Base-by-base conservation (phyloP, 2,329 filamentous ascomycete species). In the Cordyceps tenuipes region DNA sequence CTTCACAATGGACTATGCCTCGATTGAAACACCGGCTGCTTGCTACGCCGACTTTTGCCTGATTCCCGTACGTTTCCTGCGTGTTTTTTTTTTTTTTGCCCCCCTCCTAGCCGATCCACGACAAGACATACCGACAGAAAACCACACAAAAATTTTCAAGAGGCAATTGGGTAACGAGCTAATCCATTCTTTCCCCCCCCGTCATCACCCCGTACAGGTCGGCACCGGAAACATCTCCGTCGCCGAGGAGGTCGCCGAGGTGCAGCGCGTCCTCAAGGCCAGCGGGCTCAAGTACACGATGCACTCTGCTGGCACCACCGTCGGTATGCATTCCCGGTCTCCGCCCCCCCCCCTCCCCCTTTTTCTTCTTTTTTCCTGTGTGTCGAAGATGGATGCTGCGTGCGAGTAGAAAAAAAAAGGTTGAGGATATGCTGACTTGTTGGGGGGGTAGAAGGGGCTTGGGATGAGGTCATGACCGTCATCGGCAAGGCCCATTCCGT, bases 21-120 rank as follows among this genome's bases (percentile, higher is more conserved):
- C 71, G 46, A 69, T 86, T 58, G 67, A 80, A 34, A 93, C 90
- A 1, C 92, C 92, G 4, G 77, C 82, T 60, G 77, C 85, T 61
- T 95, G 90, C 75, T 90, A 88, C 59, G 92, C 88, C 61, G 92
- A 97, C 75, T 96, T 97, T 72, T 97, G 92, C 73, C 79, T 97
- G 65, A 88, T 97, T 63, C 92, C 92, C 2, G 87, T 89, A 69
- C 62, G 82, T 75, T 36, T 19, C 1, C n/a, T 46, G 36, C 43
- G 23, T n/a, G 13, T 7, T 7, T 23, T 51, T 43, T 34, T 17
- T 44, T 9, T 7, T 3, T 23, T 51, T 43, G n/a, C n/a, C n/a
- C n/a, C 23, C 19, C 41, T 8, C 19, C 3, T 12, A 36, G 12
- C n/a, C 2, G 4, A 19, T 56, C n/a, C n/a, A n/a, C n/a, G n/a